Conservation (phyloP, 208 protist species). For the Wallacemonas sp. region DNA sequence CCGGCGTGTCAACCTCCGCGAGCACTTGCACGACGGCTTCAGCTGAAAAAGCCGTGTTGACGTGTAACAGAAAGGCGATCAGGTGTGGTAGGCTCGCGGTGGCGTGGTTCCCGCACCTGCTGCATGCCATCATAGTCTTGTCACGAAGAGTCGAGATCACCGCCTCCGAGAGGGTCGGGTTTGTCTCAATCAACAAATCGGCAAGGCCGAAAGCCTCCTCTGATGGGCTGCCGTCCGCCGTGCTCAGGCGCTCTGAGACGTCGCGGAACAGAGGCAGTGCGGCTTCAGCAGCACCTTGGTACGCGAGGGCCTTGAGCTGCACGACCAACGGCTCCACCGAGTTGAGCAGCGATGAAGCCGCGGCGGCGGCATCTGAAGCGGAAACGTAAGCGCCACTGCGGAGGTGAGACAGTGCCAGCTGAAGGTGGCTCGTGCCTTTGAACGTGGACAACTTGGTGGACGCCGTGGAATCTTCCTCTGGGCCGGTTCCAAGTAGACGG, state of each 20-base stretch:
- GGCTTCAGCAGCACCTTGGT: background rate
- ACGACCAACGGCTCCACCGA: conserved; percentile 34
- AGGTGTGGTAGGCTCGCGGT: background rate
- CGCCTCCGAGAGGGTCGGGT: conserved; percentile 4
- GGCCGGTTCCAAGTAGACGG: conserved; percentile 9
- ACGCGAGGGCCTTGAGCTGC: conserved; percentile 17
- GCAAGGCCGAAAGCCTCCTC: conserved; percentile 29
- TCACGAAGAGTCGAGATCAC: conserved; percentile 13
- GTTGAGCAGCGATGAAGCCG: conserved; percentile 19
- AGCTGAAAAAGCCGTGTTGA: background rate
- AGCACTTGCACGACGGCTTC: background rate
- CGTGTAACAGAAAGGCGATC: background rate
- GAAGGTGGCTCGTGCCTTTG: conserved; percentile 31
- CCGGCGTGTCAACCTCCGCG: background rate
- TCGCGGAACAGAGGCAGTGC: conserved; percentile 4
- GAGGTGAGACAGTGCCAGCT: conserved; percentile 27
- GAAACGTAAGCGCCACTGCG: conserved; percentile 14
- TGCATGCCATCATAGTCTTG: background rate
- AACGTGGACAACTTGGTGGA: conserved; percentile 20
- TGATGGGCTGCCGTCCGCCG: background rate
- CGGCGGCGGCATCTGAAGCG: background rate
- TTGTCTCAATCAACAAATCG: conserved; percentile 13
- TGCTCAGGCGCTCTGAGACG: conserved; percentile 4
- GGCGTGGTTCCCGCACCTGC: background rate
- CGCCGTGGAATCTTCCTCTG: background rate